Percentiles rank a stretch among this genome's conserved stretches.
These are phyloP conservation scores for Naganishia friedmannii DNA, from an alignment of 768 basidiomycete species.

Conservation along the genomic window DNA sequence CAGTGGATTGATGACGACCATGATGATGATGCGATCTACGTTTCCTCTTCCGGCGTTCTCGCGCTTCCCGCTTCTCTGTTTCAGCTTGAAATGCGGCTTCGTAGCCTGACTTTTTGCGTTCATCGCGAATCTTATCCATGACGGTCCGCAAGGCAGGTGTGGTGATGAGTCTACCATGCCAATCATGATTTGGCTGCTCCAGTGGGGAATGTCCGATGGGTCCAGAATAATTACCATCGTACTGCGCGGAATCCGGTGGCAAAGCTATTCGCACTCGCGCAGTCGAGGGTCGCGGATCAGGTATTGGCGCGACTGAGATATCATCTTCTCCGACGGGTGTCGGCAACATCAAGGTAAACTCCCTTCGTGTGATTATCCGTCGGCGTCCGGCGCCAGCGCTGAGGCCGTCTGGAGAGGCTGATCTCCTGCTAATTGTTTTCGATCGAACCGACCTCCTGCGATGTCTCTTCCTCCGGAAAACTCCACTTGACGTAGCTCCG, in stretches of 20 bases:
- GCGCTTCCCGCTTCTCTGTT: conserved; percentile 22
- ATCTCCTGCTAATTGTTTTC: conserved; percentile 36
- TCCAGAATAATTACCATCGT: neutral
- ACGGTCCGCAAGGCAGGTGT: conserved; percentile 42
- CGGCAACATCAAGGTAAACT: conserved; percentile 47
- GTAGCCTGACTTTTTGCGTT: conserved; percentile 37
- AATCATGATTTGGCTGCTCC: conserved; percentile 22
- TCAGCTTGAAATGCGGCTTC: conserved; percentile 17
- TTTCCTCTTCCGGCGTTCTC: conserved; percentile 18
- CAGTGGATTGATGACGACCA: neutral
- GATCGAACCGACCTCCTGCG: conserved; percentile 30
- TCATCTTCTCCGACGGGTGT: conserved; percentile 31
- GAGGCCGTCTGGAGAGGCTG: conserved; percentile 19
- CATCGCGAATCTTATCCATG: conserved; percentile 36
- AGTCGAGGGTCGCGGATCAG: neutral
- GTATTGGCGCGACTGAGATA: neutral
- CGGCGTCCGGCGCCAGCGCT: neutral
- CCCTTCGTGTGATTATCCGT: conserved; percentile 30
- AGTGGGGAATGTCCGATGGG: conserved; percentile 7
- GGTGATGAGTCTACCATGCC: conserved; percentile 40
- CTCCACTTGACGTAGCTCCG: conserved; percentile 21
- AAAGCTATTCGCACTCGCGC: conserved; percentile 13
- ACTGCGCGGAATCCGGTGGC: neutral
- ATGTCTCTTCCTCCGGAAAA: conserved; percentile 10
- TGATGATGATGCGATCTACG: conserved; percentile 19